Percentiles rank a stretch among this genome's conserved stretches.
These are phyloP conservation scores for Discostella stelligeroides DNA, from an alignment of 108 stramenopile genomes.

Conservation along the genomic window DNA sequence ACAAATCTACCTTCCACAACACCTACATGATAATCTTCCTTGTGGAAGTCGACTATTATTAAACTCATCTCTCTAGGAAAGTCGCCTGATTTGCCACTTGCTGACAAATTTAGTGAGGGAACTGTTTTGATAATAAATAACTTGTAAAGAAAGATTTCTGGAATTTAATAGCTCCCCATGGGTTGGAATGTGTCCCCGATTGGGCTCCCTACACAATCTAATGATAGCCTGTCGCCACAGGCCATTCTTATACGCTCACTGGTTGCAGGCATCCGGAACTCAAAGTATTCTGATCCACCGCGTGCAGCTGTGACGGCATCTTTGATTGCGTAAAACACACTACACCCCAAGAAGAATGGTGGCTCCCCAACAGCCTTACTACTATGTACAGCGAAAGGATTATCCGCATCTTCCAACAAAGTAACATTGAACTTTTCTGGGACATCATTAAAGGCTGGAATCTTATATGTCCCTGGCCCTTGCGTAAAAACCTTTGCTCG, in stretches of 20 bases:
- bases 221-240: slow-evolving; percentile 63
- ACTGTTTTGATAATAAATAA: neutral
- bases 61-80: neutral
- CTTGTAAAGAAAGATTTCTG: no score
- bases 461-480: slow-evolving; percentile 97
- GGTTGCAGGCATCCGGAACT: slow-evolving; percentile 87
- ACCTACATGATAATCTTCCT: slow-evolving; percentile 3
- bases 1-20: neutral
- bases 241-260: slow-evolving; percentile 85
- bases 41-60: neutral
- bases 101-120: neutral
- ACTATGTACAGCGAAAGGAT: slow-evolving; percentile 92
- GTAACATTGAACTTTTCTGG: slow-evolving; percentile 90
- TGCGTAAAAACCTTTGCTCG: slow-evolving; percentile 82
- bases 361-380: slow-evolving; percentile 97
- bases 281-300: slow-evolving; percentile 69
- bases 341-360: slow-evolving; percentile 89
- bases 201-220: slow-evolving; percentile 43
- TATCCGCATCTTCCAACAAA: slow-evolving; percentile 81
- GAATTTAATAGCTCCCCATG: slow-evolving; percentile 41
- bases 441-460: slow-evolving; percentile 94
- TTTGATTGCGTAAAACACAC: slow-evolving; percentile 94
- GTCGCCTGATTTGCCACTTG: neutral
- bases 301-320: slow-evolving; percentile 85
- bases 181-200: slow-evolving; percentile 37